Base-by-base conservation (phyloP, 1,284 basidiomycete species). In the Malassezia pachydermatis region DNA sequence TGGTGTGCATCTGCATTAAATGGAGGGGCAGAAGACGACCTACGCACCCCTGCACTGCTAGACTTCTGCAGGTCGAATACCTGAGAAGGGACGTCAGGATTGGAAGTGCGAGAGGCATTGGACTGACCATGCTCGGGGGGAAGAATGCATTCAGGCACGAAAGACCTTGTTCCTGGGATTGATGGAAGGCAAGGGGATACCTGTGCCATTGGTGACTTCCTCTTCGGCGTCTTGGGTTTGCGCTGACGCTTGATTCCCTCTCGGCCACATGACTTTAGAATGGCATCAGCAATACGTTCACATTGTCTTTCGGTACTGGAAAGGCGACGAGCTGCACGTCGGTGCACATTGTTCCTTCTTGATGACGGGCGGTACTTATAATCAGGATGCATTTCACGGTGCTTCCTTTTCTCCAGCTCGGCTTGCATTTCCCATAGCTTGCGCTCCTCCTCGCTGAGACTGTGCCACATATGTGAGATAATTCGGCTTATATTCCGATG, bases 401-500 rank as follows among this genome's bases (percentile, higher is more conserved):
- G 67, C 14, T 47, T 51, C 45, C 60, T 60, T 45, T 64, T 65
- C 35, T 66, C 65, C 28, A 55, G 46, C 34, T 56, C 45, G 9
- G 67, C 67, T 24, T 55, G 58, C 20, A 45, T 35, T 33, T 62
- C 49, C 58, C 65, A 70, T 16, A 51, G 29, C 1, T 58, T 51
- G 9, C 62, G 57, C 6, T 70, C 64, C 14, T 59, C 57, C 2
- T 49, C 46, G 2, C 45, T 24, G 3, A 68, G 48, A 41, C 60
- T 68, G 41, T 60, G 58, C 67, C 67, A 70, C 60, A 70, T 65
- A 45, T 65, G 57, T 1, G 60, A 62, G 25, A 70, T 73, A 37
- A 68, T 76, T 74, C 78, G 54, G 77, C 78, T 81, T 69, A 66
- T 64, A 30, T 83, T 84, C 25, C 82, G 81, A 65, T 88, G 84